phyloP scores from a whole-genome alignment of 164 flowering plant genomes.

The Vitis amurensis region DNA sequence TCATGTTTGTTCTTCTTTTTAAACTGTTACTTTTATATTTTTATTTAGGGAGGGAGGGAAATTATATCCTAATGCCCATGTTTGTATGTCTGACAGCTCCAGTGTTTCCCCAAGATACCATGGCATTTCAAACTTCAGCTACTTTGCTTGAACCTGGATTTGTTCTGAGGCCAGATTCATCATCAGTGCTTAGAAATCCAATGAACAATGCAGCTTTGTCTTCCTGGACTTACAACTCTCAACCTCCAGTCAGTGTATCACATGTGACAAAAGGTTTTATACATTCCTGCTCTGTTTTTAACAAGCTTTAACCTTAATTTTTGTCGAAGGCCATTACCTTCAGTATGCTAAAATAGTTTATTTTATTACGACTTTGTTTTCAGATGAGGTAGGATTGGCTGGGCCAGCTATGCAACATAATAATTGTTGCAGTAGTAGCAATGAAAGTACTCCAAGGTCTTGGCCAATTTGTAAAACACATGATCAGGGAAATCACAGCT shows the following conservation, averaged over 20 bases:
- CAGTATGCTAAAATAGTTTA: background rate
- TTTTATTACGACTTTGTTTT: background rate
- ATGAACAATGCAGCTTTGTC: slow-evolving; percentile 20
- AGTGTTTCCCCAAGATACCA: slow-evolving; percentile 18
- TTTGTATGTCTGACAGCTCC: slow-evolving; percentile 17
- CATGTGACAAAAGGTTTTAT: slow-evolving; percentile 27
- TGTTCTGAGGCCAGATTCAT: slow-evolving; percentile 27
- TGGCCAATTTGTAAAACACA: slow-evolving; percentile 12
- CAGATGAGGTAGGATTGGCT: slow-evolving; percentile 20
- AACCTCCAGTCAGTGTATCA: slow-evolving; percentile 21
- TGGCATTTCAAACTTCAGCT: slow-evolving; percentile 31
- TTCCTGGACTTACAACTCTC: slow-evolving; percentile 34
- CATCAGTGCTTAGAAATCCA: slow-evolving; percentile 24
- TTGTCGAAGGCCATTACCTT: background rate
- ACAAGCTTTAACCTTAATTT: background rate
- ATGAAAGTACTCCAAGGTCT: slow-evolving; percentile 27
- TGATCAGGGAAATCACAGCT: slow-evolving; percentile 15
- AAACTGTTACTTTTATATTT: background rate
- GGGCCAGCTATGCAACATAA: slow-evolving; percentile 8
- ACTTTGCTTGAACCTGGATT: slow-evolving; percentile 31
- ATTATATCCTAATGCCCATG: background rate
- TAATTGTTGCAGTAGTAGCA: slow-evolving; percentile 31
- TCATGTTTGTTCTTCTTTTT: background rate
- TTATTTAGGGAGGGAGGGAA: background rate
- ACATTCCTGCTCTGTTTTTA: background rate